phyloP scores from a whole-genome alignment of 2,329 filamentous ascomycete genomes.

The Penicillium sclerotiorum region DNA sequence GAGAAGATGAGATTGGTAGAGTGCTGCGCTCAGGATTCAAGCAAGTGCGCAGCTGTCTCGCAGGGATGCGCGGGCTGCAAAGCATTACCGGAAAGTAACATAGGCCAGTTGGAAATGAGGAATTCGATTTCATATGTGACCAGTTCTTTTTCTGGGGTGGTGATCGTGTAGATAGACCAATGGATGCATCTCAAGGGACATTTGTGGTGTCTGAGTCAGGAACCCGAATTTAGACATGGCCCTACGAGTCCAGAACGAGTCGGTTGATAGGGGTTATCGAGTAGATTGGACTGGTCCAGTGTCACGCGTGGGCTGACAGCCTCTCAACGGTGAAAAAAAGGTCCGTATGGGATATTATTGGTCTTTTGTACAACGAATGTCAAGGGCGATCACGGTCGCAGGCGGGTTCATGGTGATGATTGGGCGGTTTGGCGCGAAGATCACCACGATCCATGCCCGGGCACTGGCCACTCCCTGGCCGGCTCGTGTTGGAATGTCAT shows the following conservation, averaged over 20 bases:
- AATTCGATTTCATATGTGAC: not conserved
- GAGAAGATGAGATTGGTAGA: not conserved
- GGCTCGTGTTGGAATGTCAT: not conserved
- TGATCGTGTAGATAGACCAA: not conserved
- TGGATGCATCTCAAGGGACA: not conserved
- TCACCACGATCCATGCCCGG: slow-evolving; percentile 5
- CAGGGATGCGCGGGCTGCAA: not conserved
- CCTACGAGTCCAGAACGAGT: not conserved
- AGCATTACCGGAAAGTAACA: not conserved
- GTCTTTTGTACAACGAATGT: slow-evolving; percentile 16
- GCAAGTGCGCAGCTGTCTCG: not conserved
- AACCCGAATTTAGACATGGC: not conserved
- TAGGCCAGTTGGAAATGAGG: not conserved
- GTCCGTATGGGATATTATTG: slow-evolving; percentile 17
- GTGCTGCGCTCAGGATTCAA: not conserved
- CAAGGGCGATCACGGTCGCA: slow-evolving; percentile 21
- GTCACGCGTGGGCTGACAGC: slow-evolving; percentile 4
- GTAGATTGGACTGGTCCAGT: slow-evolving; percentile 8
- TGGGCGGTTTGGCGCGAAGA: slow-evolving; percentile 23
- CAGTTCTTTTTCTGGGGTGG: not conserved
- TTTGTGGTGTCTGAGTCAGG: not conserved
- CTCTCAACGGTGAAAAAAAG: slow-evolving; percentile 10
- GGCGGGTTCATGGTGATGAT: slow-evolving; percentile 14
- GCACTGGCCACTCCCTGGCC: not conserved
- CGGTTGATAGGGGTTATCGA: not conserved